Evolutionary conservation across 495 filamentous ascomycete species (phyloP), one percentile per base, ranked within the genome.

Genomic region (Xylaria bambusicola): DNA sequence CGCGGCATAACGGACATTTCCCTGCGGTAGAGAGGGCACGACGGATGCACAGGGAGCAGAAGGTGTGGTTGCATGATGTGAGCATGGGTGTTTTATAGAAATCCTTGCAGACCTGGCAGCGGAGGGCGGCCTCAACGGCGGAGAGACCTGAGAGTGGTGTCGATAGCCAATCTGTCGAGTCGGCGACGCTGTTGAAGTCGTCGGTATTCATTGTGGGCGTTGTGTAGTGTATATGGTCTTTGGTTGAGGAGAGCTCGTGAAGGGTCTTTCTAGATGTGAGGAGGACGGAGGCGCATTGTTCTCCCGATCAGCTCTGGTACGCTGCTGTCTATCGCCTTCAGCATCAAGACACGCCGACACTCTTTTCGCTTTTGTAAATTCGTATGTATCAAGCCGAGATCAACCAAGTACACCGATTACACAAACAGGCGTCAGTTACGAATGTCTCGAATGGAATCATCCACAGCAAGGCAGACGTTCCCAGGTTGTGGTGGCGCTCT

Each of bases 71-170:
- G 79, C 94, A 99, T 0, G 88, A 88, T 1, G 94, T 99, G 53
- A 97, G 86, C 79, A 99, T 93, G 0, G 94, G 94, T 21, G 90
- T 92, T 60, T 84, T 82, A 76, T 89, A 98, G 73, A 97, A 95
- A 71, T 99, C 94, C 74, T 97, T 98, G 82, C 94, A 99, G 57
- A 99, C 88, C 66, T 97, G 89, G 73, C 94, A 99, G 62, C 93
- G 90, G 15, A 99, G 81, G 15, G 90, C 84, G 40, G 90, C 84
- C 66, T 99, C 94, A 54, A 99, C 82, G 6, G 86, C 78, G 48
- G 85, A 78, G 56, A 98, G 81, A 33, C 81, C 74, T 2, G 86
- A 80, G 8, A 98, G 78, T 1, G 86, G 83, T 20, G 94, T 97
- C n/a, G 77, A 65, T 15, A 91, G 77, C 95, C 94, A 98, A 79